Base-by-base conservation (phyloP, 2,329 filamentous ascomycete genomes). In the Xylariaceae sp. region DNA sequence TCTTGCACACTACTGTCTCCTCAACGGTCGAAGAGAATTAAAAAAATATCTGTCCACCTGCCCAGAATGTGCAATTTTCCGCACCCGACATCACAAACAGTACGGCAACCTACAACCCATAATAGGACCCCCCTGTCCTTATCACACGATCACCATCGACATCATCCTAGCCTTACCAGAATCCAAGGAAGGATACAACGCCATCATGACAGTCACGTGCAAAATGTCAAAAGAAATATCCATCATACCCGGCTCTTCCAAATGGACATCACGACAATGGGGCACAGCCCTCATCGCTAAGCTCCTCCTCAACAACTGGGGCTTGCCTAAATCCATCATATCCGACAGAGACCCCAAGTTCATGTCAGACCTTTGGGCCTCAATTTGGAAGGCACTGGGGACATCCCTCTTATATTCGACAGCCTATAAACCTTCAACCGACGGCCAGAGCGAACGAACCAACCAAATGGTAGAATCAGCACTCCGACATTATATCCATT, bases 21-120 rank as follows among this genome's bases (percentile, higher is more conserved):
- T 34, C 13, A 30, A 39, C 3, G 53, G 53, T 2, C n/a, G 17
- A 1, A 9, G 9, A 6, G 37, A 45, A 17, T 34, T 53, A 3
- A n/a, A 11, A 7, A 13, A 11, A 13, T 52, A 52, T 13, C 17
- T 53, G 3, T 11, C 45, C 9, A 47, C 30, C 1, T 55, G 53
- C 17, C 53, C 53, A 2, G 47, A 55, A 50, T 55, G 53, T n/a
- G 17, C 34, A 23, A 15, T 13, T 0, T 41, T 50, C n/a, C 41
- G 34, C 30, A 49, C 45, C 1, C 30, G 53, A 2, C 23, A 47
- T 4, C 53, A 55, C 34, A 18, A 41, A 3, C 6, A 9, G 15
- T 55, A 50, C 45, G 53, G 53, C 34, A 50, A n/a, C 15, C 53
- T 55, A 2, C 53, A 55, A 15, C 53, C 53, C 11, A 55, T 55